phyloP scores from a whole-genome alignment of 441 rosid genomes.

The Mallotus repandus region DNA sequence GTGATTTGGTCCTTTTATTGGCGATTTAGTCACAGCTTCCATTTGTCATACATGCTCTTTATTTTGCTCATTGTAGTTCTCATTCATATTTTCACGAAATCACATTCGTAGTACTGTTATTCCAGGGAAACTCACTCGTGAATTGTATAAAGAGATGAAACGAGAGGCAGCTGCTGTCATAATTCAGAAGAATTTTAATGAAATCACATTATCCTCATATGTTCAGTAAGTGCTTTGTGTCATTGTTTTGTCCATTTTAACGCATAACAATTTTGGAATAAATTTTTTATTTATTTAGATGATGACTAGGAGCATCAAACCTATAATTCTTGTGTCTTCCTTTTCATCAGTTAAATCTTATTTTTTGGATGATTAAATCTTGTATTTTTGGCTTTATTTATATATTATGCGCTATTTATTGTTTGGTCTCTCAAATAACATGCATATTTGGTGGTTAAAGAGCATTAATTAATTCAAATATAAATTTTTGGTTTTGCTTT shows the following conservation, averaged over 20 bases:
- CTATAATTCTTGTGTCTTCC: neutral
- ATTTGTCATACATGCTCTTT: constrained; percentile 3
- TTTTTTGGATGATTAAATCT: no score
- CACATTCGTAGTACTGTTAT: constrained; percentile 24
- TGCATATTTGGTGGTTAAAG: no score
- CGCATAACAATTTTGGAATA: neutral
- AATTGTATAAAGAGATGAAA: constrained; percentile 40
- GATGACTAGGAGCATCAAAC: neutral
- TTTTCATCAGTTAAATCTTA: no score
- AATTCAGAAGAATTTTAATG: constrained; percentile 74
- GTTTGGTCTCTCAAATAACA: no score
- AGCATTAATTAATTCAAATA: no score
- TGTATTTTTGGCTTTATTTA: no score
- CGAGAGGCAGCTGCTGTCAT: constrained; percentile 63
- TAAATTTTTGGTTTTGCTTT: no score
- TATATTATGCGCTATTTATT: no score
- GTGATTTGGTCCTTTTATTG: neutral
- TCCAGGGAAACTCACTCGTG: constrained; percentile 56
- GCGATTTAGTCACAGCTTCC: constrained; percentile 11
- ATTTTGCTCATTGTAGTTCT: constrained; percentile 10
- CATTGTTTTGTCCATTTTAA: neutral
- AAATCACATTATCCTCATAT: constrained; percentile 24
- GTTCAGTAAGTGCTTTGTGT: no score
- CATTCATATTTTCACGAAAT: neutral
- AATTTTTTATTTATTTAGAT: neutral